Evolutionary conservation across 2,329 filamentous ascomycete species (phyloP), one percentile per base, ranked within the genome.

Genomic region (Colletotrichum shisoi): DNA sequence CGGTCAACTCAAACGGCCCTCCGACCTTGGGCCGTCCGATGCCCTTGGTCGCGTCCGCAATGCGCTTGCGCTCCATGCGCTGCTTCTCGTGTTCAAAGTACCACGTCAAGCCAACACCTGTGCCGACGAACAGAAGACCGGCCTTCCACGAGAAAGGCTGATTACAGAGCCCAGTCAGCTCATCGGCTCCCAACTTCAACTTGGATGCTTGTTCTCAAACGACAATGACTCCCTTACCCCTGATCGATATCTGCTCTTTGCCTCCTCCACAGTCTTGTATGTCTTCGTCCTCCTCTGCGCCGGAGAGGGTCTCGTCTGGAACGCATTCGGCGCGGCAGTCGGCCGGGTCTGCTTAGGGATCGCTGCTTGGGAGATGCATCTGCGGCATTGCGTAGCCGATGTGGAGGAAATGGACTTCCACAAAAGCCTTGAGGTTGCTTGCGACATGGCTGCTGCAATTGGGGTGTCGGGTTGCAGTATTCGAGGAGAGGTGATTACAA

Each of bases 61-160:
- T 87, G 63, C 93, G 87, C 82, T 94, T 91, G 70, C 94, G 87
- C 76, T 95, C 89, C 88, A 99, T 90, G 74, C 95, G 90, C 73
- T 88, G 88, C 83, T 98, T 98, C 79, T 99, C 95, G 73, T 89
- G 88, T 74, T 94, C 92, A 79, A 99, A 98, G 78, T 98, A 99
- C 79, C 92, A 87, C 68, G 93, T 89, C 74, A 99, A 84, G 34
- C 88, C 90, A 13, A 82, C 89, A 72, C 92, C 93, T 2, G 93
- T 91, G 53, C 85, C 76, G 71, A 98, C 84, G 81, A 99, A 98
- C 70, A 99, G 84, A 57, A 93, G 72, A 19, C 93, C 94, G 39
- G 94, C 91, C 80, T 93, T 94, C 88, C 92, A 94, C 61, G 94
- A 97, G 82, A 99, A 98, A 37, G 95, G 95, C 90, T 93, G 69